Evolutionary conservation across 345 rosid genomes (phyloP), one percentile per base, ranked within the genome.

Genomic region (Nasturtium officinale): DNA sequence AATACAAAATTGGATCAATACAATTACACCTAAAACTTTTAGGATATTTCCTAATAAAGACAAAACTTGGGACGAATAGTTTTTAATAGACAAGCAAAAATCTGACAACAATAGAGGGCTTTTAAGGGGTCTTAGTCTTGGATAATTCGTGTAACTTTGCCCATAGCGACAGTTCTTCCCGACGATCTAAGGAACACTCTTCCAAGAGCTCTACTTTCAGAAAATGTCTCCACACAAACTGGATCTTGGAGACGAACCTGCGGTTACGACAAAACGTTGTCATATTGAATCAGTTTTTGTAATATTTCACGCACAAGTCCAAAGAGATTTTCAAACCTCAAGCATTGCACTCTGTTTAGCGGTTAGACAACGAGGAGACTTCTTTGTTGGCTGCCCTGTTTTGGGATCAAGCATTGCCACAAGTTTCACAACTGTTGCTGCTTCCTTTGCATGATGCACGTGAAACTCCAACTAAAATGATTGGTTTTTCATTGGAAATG

Each of bases 111-210:
- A 26, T 0, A 35, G 54, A 20, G 5, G n/a, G 13, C 2, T 35
- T 35, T 67, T 60, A n/a, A 20, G 3, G 23, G 28, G 47, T 90
- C 85, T 69, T 85, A 83, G 55, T 90, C 87, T 71, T 85, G 84
- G 6, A 90, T 82, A 62, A 89, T 71, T 76, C 85, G 79, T 73
- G 90, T 85, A 46, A 92, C 82, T 33, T 87, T 74, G 7, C 96
- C 98, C 45, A 87, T 75, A 1, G 92, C 98, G 1, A 88, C 74
- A 7, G 98, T 92, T 79, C 94, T 87, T n/a, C 98, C 98, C 26
- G 67, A 72, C 25, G 89, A 80, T 84, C 98, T 82, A 53, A 92
- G 82, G 80, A 84, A 92, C 53, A 82, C 96, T 79, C 98, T 92
- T 30, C 98, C 98, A 12, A 95, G 92, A 62, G 97, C 87, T 84